Conservation (phyloP, 2,329 filamentous ascomycete genomes). For the Massarina eburnea region DNA sequence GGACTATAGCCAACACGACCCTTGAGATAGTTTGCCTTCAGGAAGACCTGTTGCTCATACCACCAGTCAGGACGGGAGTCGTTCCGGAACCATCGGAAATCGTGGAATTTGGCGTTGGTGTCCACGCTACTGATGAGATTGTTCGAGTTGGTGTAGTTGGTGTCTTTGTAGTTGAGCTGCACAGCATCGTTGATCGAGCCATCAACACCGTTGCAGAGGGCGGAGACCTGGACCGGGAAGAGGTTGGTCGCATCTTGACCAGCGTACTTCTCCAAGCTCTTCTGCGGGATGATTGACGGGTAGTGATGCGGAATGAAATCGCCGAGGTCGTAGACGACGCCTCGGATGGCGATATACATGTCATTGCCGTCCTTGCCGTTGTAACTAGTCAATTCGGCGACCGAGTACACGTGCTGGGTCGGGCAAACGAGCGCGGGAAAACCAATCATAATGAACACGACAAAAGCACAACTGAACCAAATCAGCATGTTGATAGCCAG, state of each 20-base stretch:
- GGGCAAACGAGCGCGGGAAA: constrained; percentile 91
- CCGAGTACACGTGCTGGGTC: constrained; percentile 82
- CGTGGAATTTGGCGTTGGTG: constrained; percentile 78
- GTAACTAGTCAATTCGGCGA: constrained; percentile 70
- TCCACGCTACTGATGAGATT: constrained; percentile 68
- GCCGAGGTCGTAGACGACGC: constrained; percentile 82
- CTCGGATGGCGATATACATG: constrained; percentile 80
- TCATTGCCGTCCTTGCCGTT: constrained; percentile 68
- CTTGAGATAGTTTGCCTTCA: constrained; percentile 80
- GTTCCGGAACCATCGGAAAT: constrained; percentile 83
- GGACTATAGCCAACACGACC: constrained; percentile 83
- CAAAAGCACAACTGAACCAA: constrained; percentile 78
- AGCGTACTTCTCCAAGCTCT: constrained; percentile 74
- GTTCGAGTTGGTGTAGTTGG: constrained; percentile 72
- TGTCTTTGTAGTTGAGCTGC: constrained; percentile 78
- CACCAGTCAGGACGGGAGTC: constrained; percentile 91
- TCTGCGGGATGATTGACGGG: constrained; percentile 64
- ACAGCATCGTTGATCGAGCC: constrained; percentile 70
- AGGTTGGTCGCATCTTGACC: constrained; percentile 83
- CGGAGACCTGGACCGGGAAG: constrained; percentile 93
- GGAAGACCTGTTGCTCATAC: constrained; percentile 77
- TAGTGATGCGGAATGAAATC: constrained; percentile 77
- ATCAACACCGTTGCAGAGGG: constrained; percentile 78
- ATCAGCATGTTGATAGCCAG: constrained; percentile 97
- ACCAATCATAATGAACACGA: constrained; percentile 85